phyloP scores from a whole-genome alignment of 164 flowering plant species.

The Paratinospora sagittata region DNA sequence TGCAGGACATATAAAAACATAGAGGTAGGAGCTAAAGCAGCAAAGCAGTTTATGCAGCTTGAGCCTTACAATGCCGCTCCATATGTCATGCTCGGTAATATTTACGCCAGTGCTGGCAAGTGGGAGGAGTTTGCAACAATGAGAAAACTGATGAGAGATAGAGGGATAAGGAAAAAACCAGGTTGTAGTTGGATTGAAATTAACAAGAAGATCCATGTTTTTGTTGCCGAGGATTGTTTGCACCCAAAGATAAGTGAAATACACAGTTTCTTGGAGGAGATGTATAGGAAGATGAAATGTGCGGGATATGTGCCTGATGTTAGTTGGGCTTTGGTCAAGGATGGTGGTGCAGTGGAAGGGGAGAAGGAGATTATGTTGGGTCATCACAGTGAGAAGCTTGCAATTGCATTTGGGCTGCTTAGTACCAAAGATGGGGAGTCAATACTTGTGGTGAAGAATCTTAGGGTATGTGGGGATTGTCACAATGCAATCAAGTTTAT shows the following conservation, averaged over 20 bases:
- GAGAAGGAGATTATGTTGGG: constrained; percentile 49
- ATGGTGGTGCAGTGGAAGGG: constrained; percentile 36
- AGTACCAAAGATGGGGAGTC: constrained; percentile 50
- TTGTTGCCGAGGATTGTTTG: constrained; percentile 69
- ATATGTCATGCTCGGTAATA: constrained; percentile 61
- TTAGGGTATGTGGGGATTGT: constrained; percentile 80
- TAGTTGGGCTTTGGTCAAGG: constrained; percentile 54
- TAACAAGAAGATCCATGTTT: constrained; percentile 48
- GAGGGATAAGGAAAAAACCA: constrained; percentile 64
- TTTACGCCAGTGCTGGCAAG: constrained; percentile 51
- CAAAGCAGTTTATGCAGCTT: constrained; percentile 41
- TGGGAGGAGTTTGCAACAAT: constrained; percentile 47
- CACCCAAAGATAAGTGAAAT: constrained; percentile 66
- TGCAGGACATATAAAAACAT: constrained; percentile 62
- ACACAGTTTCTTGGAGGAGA: constrained; percentile 47
- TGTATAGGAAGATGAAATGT: constrained; percentile 43
- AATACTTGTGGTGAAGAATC: constrained; percentile 62
- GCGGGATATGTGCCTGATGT: constrained; percentile 65
- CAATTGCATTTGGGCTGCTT: constrained; percentile 71
- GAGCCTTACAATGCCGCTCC: constrained; percentile 67
- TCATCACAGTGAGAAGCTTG: constrained; percentile 83
- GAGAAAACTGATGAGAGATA: constrained; percentile 52
- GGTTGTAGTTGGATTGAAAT: constrained; percentile 88
- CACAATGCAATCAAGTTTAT: constrained; percentile 70
- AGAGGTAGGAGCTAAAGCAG: constrained; percentile 64